Base-by-base conservation (phyloP, 2,329 filamentous ascomycete genomes). In the Stemphylium vesicarium region DNA sequence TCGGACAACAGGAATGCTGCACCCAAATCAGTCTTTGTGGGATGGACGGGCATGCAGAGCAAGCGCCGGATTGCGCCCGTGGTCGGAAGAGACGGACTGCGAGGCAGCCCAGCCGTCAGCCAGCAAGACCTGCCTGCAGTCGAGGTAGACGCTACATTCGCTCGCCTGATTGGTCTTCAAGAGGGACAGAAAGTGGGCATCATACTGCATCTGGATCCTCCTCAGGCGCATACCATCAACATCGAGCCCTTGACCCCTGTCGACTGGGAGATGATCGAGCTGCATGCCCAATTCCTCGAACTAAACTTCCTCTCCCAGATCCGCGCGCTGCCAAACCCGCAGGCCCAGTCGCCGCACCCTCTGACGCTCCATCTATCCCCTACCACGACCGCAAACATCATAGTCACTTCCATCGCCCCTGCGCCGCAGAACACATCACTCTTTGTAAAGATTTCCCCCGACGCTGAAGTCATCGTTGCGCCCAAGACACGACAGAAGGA, bases 221-320 rank as follows among this genome's bases (percentile, higher is more conserved):
- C 93, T 2, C 79, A 95, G 61, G 92, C 92, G 43, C 92, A 97
- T 75, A 98, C 93, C 1, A 89, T 99, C 75, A 92, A 97, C 72
- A 98, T 99, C 66, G 96, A 99, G 74, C 95, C 95, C 31, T 78
- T 98, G 68, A 98, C 95, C 0, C 87, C 94, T 1, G 92, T 96
- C 54, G 95, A 99, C 73, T 99, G 95, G 95, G 95, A 99, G 77
- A 96, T 98, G 68, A 98, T 99, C 66, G 95, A 99, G 76, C 81
- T 99, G 2, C 95, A 99, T 79, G 95, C 95, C 4, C 95, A 89
- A 13, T 99, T 98, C 71, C 82, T 99, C 45, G 95, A 99, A 72
- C 82, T 97, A 62, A 98, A 99, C 75, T 87, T 99, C 47, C 82
- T 96, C 29, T 90, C 89, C 39, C 95, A 99, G 78, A 93, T 99